These are phyloP conservation scores for Podaxis sp. DNA, from an alignment of 768 basidiomycete genomes.

Conservation along the genomic window DNA sequence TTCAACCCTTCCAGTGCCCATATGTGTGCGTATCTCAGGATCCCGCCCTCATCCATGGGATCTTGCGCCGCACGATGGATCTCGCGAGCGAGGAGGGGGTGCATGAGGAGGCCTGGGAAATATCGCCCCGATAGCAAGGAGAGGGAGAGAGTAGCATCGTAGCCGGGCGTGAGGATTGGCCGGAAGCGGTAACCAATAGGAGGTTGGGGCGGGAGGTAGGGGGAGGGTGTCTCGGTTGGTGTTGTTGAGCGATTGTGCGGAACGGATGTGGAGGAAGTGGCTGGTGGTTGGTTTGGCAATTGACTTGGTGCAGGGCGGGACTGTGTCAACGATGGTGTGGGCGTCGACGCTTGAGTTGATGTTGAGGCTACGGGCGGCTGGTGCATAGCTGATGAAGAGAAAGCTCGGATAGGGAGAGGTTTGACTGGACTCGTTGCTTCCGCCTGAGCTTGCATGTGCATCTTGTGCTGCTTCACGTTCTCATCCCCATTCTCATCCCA, in stretches of 20 bases:
- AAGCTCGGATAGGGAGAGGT: constrained; percentile 4
- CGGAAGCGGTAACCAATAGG: constrained; percentile 73
- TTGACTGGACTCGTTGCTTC: constrained; percentile 3
- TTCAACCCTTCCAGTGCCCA: constrained; percentile 74
- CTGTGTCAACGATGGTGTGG: not conserved
- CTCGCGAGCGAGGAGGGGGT: constrained; percentile 52
- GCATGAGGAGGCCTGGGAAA: constrained; percentile 69
- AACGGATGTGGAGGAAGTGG: not conserved
- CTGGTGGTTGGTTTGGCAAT: not conserved
- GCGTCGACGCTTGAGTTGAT: not conserved
- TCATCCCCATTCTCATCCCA: constrained; percentile 49
- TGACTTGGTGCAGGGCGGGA: constrained; percentile 8
- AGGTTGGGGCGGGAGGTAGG: constrained; percentile 53
- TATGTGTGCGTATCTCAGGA: constrained; percentile 49
- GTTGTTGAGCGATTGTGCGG: not conserved
- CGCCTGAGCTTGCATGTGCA: not conserved
- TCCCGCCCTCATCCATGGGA: constrained; percentile 32
- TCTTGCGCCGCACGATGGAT: constrained; percentile 40
- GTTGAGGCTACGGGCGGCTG: not conserved
- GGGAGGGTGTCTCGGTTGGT: constrained; percentile 13
- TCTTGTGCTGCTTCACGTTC: constrained; percentile 9
- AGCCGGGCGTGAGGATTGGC: constrained; percentile 56
- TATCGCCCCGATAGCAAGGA: constrained; percentile 78
- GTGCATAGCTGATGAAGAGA: not conserved
- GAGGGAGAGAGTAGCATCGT: constrained; percentile 68